Base-by-base conservation (phyloP, 805 yeast species). In the Schwanniomyces vanrijiae region DNA sequence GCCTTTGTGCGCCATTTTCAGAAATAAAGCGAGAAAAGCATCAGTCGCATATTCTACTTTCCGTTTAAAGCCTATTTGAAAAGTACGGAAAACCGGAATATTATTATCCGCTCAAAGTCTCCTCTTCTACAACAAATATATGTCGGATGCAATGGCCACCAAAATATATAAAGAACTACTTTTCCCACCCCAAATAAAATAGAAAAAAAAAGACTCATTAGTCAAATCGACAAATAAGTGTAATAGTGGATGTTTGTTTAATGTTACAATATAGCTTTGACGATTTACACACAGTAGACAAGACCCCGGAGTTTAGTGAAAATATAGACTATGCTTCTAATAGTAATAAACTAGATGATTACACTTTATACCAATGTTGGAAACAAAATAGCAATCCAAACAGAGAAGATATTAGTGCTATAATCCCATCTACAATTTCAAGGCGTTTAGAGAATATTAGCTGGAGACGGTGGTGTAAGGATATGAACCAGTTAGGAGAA, bases 391-490 rank as follows among this genome's bases (percentile, higher is more conserved):
- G 56, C 50, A 52, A 52, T 40, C 46, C 52, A n/a, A 45, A 53
- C 31, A 53, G 44, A 39, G 57, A 55, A 41, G 62, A 56, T 45
- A 49, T 60, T 20, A 47, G 54, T 31, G 25, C 37, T 24, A 48
- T 52, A 7, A 58, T 58, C 21, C 62, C 65, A 1, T 58, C 60
- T 22, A 48, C 59, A 5, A 51, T 53, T n/a, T 50, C 52, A n/a
- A 48, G 57, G 22, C 48, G 76, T 29, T 54, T 73, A 11, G 61
- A 61, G 33, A 72, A 73, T 48, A 59, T 64, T 0, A 60, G 73
- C 40, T 73, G 78, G 78, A 63, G 78, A 48, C 53, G 76, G 43
- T 61, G 67, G 55, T 53, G 53, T 47, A 69, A 71, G 51, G 66
- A 66, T 45, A 50, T 67, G 38, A 43, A 55, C 34, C 25, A 54